A percentile compares a stretch with the other conserved stretches of the same genome.
Evolutionary conservation across 116 monocot genomes (phyloP).

Genomic region (Trichopus zeylanicus): DNA sequence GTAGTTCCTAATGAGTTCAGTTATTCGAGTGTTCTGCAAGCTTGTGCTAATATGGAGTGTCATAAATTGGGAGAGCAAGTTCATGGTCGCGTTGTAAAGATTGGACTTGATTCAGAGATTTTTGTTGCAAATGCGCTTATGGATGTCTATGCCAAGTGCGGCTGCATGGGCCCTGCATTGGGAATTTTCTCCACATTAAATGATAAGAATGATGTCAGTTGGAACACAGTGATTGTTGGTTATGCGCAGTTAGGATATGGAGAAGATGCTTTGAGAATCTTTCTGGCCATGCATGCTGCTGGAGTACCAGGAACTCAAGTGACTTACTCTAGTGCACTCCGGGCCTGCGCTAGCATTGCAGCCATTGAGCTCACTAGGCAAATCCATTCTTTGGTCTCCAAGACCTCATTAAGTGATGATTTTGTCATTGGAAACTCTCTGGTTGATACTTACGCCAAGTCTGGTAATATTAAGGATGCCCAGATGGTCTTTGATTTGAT

Average conservation of each 20-base stretch:
- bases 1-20: slow-evolving; percentile 67
- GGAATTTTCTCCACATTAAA: slow-evolving; percentile 34
- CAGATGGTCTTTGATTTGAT: slow-evolving; percentile 53
- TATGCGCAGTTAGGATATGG: slow-evolving; percentile 49
- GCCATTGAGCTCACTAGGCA: slow-evolving; percentile 44
- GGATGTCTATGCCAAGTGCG: slow-evolving; percentile 74
- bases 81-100: slow-evolving; percentile 50
- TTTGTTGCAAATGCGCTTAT: slow-evolving; percentile 80
- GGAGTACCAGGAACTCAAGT: slow-evolving; percentile 49
- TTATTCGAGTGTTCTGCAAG: slow-evolving; percentile 71
- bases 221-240: slow-evolving; percentile 79
- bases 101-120: slow-evolving; percentile 49
- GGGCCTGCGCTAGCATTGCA: slow-evolving; percentile 74
- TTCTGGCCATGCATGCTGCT: slow-evolving; percentile 46
- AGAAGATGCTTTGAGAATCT: slow-evolving; percentile 55
- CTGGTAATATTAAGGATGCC: slow-evolving; percentile 47
- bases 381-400: slow-evolving; percentile 53
- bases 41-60: slow-evolving; percentile 43
- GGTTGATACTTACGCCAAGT: slow-evolving; percentile 79
- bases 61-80: slow-evolving; percentile 49
- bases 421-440: slow-evolving; percentile 53
- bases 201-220: slow-evolving; percentile 65
- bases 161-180: slow-evolving; percentile 34
- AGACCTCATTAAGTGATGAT: slow-evolving; percentile 46
- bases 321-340: slow-evolving; percentile 74